Conservation (phyloP, 768 basidiomycete genomes). For the Lentinus brumalis region DNA sequence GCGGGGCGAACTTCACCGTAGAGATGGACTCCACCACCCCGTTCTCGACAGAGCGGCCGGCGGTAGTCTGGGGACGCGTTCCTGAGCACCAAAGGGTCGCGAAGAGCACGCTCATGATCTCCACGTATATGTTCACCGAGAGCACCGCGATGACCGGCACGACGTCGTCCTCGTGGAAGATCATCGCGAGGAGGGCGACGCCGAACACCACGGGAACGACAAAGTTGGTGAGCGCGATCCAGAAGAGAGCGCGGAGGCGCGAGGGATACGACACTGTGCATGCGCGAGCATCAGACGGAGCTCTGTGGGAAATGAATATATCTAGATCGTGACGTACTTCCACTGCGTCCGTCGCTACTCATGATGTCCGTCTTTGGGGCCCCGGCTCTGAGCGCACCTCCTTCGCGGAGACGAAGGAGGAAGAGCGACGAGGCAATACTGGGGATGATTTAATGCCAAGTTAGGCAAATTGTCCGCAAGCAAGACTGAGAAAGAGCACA, state of each 20-base stretch:
- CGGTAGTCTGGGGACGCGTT: background rate
- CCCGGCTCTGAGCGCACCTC: background rate
- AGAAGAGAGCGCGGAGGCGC: slow-evolving; percentile 34
- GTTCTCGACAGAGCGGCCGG: background rate
- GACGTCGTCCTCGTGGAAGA: slow-evolving; percentile 26
- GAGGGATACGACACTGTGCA: slow-evolving; percentile 8
- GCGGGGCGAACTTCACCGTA: too few species aligned
- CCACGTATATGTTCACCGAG: background rate
- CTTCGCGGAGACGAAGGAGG: too few species aligned
- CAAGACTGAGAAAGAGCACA: too few species aligned
- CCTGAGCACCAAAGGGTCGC: slow-evolving; percentile 1
- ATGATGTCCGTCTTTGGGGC: too few species aligned
- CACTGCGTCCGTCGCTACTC: too few species aligned
- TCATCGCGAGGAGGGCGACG: slow-evolving; percentile 34
- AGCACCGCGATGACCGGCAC: slow-evolving; percentile 31
- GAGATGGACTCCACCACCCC: too few species aligned
- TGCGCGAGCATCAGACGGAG: too few species aligned
- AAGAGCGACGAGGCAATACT: too few species aligned
- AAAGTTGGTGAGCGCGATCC: slow-evolving; percentile 39
- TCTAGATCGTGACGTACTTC: too few species aligned
- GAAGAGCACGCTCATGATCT: background rate
- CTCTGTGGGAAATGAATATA: too few species aligned
- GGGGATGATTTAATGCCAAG: too few species aligned
- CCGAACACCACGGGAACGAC: slow-evolving; percentile 40
- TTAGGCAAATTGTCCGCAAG: too few species aligned